Conservation (phyloP, 192 early-diverging fungal species). For the Paraglomus occultum region DNA sequence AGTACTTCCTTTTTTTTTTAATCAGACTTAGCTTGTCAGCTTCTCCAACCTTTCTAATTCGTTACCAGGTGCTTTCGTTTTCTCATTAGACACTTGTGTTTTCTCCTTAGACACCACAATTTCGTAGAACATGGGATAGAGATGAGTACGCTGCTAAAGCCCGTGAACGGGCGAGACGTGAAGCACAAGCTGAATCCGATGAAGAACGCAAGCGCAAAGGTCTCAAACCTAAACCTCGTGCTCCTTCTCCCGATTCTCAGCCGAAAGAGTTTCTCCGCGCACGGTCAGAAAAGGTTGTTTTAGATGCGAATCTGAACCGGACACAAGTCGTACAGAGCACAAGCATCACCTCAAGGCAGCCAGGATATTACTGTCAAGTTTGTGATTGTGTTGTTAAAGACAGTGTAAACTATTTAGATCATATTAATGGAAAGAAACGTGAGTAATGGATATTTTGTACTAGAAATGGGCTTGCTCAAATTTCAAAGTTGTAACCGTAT, state of each 20-base stretch:
- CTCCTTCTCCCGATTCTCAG: background rate
- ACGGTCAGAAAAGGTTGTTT: constrained; percentile 56
- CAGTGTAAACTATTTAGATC: constrained; percentile 86
- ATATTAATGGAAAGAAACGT: constrained; percentile 90
- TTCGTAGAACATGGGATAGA: constrained; percentile 46
- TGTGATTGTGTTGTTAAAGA: constrained; percentile 91
- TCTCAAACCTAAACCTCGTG: constrained; percentile 13
- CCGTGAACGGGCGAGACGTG: constrained; percentile 31
- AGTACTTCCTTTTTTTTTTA: too few relatives aligned
- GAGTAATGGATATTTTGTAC: constrained; percentile 28
- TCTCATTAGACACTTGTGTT: too few relatives aligned
- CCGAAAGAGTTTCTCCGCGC: constrained; percentile 34
- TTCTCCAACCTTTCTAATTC: too few relatives aligned
- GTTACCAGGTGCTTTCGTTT: too few relatives aligned
- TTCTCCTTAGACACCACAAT: constrained; percentile 25
- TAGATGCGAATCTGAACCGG: constrained; percentile 77
- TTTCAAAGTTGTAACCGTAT: background rate
- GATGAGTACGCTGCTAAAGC: constrained; percentile 43
- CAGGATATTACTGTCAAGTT: constrained; percentile 89
- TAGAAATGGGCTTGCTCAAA: constrained; percentile 2
- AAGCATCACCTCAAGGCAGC: constrained; percentile 57
- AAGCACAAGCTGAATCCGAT: constrained; percentile 35
- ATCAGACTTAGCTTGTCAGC: too few relatives aligned
- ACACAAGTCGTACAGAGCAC: constrained; percentile 72
- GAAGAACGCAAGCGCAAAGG: constrained; percentile 42